Base-by-base conservation (phyloP, 1,139 yeast species). In the Taphrina populina region DNA sequence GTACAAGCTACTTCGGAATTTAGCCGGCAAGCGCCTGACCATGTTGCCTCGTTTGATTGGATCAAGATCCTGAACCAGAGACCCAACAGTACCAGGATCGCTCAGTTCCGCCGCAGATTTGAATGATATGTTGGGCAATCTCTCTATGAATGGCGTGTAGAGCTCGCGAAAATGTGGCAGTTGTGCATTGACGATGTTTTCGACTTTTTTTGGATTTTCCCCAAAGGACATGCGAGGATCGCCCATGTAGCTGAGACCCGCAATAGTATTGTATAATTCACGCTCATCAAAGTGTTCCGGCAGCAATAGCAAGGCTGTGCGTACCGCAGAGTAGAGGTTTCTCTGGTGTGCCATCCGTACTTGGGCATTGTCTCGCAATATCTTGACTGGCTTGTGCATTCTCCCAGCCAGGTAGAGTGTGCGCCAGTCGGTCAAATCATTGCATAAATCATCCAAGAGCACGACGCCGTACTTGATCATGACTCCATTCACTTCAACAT, bases 151-250 rank as follows among this genome's bases (percentile, higher is more conserved):
- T 1, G 96, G 96, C 13, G 75, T 72, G 67, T 92, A 92, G 63
- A 92, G 78, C 59, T 72, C 72, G 58, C 82, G 77, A 71, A 92
- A 92, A 60, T 80, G 77, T 19, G 71, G 71, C 62, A 79, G 78
- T 70, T 94, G 96, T 66, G 85, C 84, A 23, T 72, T 70, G 4
- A 92, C 97, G 60, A 92, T 92, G 68, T 94, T 92, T 54, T 75
- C 74, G 27, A 90, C 85, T 69, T 92, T 92, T 65, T 83, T 76
- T 7, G 97, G 96, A 68, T 92, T 87, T 69, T 92, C 98, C 3
- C 92, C 95, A 2, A 95, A 95, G 40, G 78, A 73, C 81, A 88
- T 84, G 62, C 99, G 77, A 33, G 90, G 83, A 68, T 92, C 99
- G 17, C 61, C 98, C 69, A 83, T 71, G 67, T 92, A 94, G 19